Percentiles rank a stretch among this genome's conserved stretches.
These are phyloP conservation scores for Metschnikowia koreensis DNA, from an alignment of 805 yeast species.

Conservation along the genomic window DNA sequence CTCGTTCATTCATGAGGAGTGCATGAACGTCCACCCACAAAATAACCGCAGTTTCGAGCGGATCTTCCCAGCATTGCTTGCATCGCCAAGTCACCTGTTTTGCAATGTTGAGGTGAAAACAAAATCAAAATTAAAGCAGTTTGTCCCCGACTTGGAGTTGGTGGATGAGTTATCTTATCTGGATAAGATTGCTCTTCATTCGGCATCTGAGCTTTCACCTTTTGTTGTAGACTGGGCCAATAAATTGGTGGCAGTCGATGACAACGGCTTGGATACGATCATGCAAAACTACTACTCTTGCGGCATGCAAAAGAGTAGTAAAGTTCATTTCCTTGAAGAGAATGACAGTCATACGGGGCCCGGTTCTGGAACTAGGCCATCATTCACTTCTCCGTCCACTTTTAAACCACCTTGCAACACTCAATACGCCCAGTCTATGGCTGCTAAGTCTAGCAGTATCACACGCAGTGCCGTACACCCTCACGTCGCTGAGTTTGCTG, in stretches of 20 bases:
- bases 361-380: slow-evolving; percentile 4
- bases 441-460: slow-evolving; percentile 8
- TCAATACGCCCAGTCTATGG: not conserved
- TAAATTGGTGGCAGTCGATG: slow-evolving; percentile 51
- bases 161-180: slow-evolving; percentile 12
- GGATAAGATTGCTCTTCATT: slow-evolving; percentile 13
- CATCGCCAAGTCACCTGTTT: slow-evolving; percentile 17
- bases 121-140: slow-evolving; percentile 17
- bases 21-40: slow-evolving; percentile 21
- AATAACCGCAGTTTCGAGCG: slow-evolving; percentile 20
- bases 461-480: slow-evolving; percentile 32
- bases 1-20: slow-evolving; percentile 20
- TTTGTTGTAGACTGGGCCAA: slow-evolving; percentile 62
- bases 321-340: slow-evolving; percentile 13
- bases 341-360: slow-evolving; percentile 8
- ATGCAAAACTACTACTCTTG: slow-evolving; percentile 35
- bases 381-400: slow-evolving; percentile 4
- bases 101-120: slow-evolving; percentile 18
- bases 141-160: slow-evolving; percentile 20
- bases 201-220: slow-evolving; percentile 19
- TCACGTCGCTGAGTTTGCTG: slow-evolving; percentile 45
- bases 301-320: slow-evolving; percentile 19
- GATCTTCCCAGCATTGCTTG: slow-evolving; percentile 21
- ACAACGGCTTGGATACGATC: slow-evolving; percentile 41
- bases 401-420: not conserved